Conservation (phyloP, 768 basidiomycete genomes). For the Boletus eberwhitei region DNA sequence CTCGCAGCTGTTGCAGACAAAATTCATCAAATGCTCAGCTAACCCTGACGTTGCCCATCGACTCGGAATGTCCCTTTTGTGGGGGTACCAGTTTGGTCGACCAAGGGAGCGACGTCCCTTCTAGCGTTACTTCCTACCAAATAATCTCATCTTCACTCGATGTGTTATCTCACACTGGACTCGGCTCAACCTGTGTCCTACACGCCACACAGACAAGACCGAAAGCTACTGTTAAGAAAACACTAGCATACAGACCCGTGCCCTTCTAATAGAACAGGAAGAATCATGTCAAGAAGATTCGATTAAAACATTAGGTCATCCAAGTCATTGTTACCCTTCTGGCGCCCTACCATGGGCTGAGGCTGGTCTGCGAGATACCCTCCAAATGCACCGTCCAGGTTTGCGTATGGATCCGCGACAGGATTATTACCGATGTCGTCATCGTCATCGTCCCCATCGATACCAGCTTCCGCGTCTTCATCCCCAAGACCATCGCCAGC, state of each 20-base stretch:
- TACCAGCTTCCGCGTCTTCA: conserved; percentile 21
- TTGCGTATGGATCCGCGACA: conserved; percentile 74
- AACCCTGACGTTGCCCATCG: background rate
- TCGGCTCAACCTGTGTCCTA: background rate
- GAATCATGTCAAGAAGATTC: background rate
- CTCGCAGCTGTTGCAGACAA: conserved; percentile 29
- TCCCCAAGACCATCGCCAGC: conserved; percentile 20
- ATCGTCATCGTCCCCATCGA: conserved; percentile 42
- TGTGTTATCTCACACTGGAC: background rate
- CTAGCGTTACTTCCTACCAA: background rate
- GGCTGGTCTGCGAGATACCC: conserved; percentile 73
- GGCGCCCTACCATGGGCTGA: conserved; percentile 49
- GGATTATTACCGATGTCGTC: conserved; percentile 35
- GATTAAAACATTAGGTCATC: conserved; percentile 66
- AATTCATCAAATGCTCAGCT: conserved; percentile 30
- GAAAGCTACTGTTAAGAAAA: background rate
- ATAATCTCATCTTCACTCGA: background rate
- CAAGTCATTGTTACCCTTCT: conserved; percentile 44
- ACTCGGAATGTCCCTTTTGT: background rate
- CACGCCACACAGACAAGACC: conserved; percentile 9
- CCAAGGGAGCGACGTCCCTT: background rate
- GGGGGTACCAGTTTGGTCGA: background rate
- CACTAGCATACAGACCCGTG: conserved; percentile 1
- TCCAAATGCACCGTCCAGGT: conserved; percentile 73
- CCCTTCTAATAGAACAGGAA: background rate